Evolutionary conservation across 108 stramenopile species (phyloP).

Genomic region (Skeletonema grethae): DNA sequence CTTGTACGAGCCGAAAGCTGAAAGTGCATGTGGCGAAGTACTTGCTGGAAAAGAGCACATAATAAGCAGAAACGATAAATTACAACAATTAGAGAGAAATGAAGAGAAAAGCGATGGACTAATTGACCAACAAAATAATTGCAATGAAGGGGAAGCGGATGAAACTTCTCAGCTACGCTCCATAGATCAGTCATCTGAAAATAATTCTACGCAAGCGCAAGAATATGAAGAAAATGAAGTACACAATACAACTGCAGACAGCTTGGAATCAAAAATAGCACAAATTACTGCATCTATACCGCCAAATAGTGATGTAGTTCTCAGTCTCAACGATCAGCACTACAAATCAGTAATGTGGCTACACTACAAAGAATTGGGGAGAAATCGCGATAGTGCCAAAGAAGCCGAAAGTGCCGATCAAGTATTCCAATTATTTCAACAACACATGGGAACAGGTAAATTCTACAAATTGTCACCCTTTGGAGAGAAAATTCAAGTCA

Average conservation of each 20-base stretch:
- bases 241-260: neutral
- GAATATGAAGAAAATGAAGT: neutral
- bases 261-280: neutral
- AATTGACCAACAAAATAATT: neutral
- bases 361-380: constrained; percentile 17
- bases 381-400: constrained; percentile 14
- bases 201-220: neutral
- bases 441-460: constrained; percentile 12
- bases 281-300: neutral
- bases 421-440: constrained; percentile 24
- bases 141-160: neutral
- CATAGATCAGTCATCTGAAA: neutral
- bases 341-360: constrained; percentile 26
- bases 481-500: constrained; percentile 6
- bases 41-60: neutral
- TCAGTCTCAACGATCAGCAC: constrained; percentile 16
- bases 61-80: neutral
- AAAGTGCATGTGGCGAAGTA: neutral
- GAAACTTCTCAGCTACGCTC: neutral
- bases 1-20: neutral
- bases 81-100: neutral
- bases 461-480: constrained; percentile 13
- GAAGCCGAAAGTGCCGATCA: constrained; percentile 19
- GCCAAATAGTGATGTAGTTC: constrained; percentile 7
- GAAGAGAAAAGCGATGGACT: neutral